phyloP scores from a whole-genome alignment of 352 stramenopile genomes.

The Globisporangium orthogonon region DNA sequence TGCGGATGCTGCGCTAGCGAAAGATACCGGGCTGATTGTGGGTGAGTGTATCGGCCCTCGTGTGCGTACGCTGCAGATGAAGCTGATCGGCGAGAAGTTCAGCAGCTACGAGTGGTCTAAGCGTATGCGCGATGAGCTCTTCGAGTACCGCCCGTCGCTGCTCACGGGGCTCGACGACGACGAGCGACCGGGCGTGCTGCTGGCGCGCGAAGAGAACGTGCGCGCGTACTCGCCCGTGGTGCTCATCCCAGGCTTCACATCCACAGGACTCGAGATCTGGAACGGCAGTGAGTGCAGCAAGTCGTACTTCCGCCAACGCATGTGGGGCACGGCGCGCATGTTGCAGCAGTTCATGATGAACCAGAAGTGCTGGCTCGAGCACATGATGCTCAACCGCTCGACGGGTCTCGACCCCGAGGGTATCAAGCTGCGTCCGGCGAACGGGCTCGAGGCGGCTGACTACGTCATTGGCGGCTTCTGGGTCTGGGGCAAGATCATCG shows the following conservation, averaged over 20 bases:
- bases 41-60: not conserved
- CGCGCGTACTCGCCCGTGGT: constrained; percentile 75
- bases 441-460: constrained; percentile 90
- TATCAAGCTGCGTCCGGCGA: constrained; percentile 71
- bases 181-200: constrained; percentile 39
- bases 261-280: constrained; percentile 94
- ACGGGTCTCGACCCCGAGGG: constrained; percentile 87
- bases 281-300: constrained; percentile 82
- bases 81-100: constrained; percentile 50
- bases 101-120: constrained; percentile 61
- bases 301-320: constrained; percentile 88
- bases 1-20: not conserved
- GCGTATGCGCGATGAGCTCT: constrained; percentile 62
- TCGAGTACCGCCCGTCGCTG: constrained; percentile 49
- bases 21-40: no score
- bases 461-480: constrained; percentile 93
- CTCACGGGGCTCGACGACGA: constrained; percentile 18
- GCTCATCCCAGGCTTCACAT: constrained; percentile 92
- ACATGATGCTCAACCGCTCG: constrained; percentile 88
- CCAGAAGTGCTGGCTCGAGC: constrained; percentile 90
- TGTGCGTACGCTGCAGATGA: constrained; percentile 19
- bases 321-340: constrained; percentile 91
- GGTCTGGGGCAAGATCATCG: constrained; percentile 92
- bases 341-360: constrained; percentile 86
- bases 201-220: constrained; percentile 41